Evolutionary conservation across 2,329 filamentous ascomycete species (phyloP).

Genomic region (Didymella pinodella): DNA sequence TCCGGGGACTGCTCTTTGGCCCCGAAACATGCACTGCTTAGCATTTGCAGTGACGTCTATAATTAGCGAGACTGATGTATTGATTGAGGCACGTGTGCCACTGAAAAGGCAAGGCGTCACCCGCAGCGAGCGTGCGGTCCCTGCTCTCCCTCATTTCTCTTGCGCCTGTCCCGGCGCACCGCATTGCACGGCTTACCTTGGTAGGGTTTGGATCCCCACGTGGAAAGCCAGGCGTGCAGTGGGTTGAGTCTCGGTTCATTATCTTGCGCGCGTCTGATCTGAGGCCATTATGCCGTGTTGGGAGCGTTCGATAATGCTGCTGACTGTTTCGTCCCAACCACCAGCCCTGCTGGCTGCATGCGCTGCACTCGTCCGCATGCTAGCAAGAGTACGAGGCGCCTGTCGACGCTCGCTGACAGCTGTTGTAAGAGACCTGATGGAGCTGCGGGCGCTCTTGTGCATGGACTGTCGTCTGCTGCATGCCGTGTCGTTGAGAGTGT

Average conservation of each 20-base stretch:
- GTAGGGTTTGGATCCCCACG: slow-evolving; percentile 45
- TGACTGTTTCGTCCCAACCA: slow-evolving; percentile 20
- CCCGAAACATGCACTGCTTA: slow-evolving; percentile 31
- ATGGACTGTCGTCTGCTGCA: slow-evolving; percentile 25
- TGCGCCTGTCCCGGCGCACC: slow-evolving; percentile 34
- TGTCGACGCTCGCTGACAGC: slow-evolving; percentile 37
- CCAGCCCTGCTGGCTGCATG: slow-evolving; percentile 14
- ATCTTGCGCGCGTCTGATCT: slow-evolving; percentile 35
- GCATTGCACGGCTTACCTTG: slow-evolving; percentile 30
- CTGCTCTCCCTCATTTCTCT: slow-evolving; percentile 33
- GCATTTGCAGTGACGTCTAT: slow-evolving; percentile 35
- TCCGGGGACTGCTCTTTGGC: slow-evolving; percentile 37
- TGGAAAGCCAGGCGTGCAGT: slow-evolving; percentile 34
- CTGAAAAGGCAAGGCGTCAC: slow-evolving; percentile 38
- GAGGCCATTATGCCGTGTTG: slow-evolving; percentile 15
- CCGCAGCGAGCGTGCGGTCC: slow-evolving; percentile 31
- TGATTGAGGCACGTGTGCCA: slow-evolving; percentile 47
- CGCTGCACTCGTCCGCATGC: background rate
- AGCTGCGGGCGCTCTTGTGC: slow-evolving; percentile 23
- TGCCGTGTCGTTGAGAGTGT: slow-evolving; percentile 30
- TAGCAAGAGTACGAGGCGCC: slow-evolving; percentile 37
- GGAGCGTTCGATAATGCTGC: slow-evolving; percentile 18
- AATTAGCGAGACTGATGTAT: slow-evolving; percentile 43
- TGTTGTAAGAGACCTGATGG: slow-evolving; percentile 26
- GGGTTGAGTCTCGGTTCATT: slow-evolving; percentile 23